Evolutionary conservation across 2,329 filamentous ascomycete genomes (phyloP), one percentile per base, ranked within the genome.

Genomic region (Arachnomyces sp.): DNA sequence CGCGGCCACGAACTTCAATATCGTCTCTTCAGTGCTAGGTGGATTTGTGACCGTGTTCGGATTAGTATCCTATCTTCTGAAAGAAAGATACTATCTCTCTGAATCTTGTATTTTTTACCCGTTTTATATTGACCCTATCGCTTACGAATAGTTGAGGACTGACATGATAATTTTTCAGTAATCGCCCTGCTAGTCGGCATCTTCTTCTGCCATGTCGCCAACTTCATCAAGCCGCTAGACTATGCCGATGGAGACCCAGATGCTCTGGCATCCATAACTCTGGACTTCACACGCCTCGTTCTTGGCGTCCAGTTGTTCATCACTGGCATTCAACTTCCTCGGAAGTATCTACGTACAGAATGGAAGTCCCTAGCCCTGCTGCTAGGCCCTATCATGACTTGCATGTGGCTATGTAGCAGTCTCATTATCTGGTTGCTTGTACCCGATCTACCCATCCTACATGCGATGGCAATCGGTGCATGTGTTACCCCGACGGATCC

Each of bases 401-500:
- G 69, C 45, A 94, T 94, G 88, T 94, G 89, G 89, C 51, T 94
- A 7, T 66, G 72, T 15, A 92, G 84, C n/a, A 84, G 82, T 49
- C 65, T 92, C 1, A 60, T 94, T 2, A 70, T 94, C 33, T 94
- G 81, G 79, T 82, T 63, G 0, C 63, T 94, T 45, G 77, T 89
- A 2, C 84, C 85, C 0, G 66, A 78, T 36, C 67, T 90, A 12
- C 70, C 69, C 20, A 84, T 92, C 48, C 69, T 94, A 2, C 82
- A 92, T 49, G 84, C 89, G 0, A 70, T 94, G 8, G 83, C 81
- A 12, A 70, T 94, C 8, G 88, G 80, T 1, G 84, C 88, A 1
- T 94, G 88, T 54, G 79, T 95, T n/a, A 92, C 89, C 2, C 89
- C 88, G 0, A 94, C 89, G 0, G 89, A 95, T 53, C 89, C 89